Evolutionary conservation across 495 filamentous ascomycete genomes (phyloP).

Genomic region (Aspergillus cavernicola): DNA sequence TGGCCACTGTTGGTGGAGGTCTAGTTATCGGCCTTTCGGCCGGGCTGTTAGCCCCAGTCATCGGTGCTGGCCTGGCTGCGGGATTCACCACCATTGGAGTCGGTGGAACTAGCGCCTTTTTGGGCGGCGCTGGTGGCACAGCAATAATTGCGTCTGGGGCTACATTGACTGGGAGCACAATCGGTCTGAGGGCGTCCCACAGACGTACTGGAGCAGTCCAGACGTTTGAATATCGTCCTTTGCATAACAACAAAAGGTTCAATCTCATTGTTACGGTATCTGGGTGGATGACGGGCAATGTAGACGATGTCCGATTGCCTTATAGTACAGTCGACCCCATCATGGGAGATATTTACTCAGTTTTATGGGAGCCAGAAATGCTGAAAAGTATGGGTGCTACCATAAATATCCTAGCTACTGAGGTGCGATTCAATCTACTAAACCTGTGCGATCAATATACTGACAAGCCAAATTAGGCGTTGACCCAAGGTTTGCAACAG

Average conservation of each 20-base stretch:
- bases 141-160: slow-evolving; percentile 89
- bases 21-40: slow-evolving; percentile 95
- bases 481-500: slow-evolving; percentile 95
- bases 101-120: slow-evolving; percentile 79
- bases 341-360: slow-evolving; percentile 98
- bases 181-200: slow-evolving; percentile 80
- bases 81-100: slow-evolving; percentile 95
- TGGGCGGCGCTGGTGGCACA: slow-evolving; percentile 88
- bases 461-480: slow-evolving; percentile 53
- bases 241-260: slow-evolving; percentile 96
- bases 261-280: slow-evolving; percentile 95
- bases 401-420: slow-evolving; percentile 96
- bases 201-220: slow-evolving; percentile 84
- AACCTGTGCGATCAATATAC: neutral
- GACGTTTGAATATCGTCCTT: slow-evolving; percentile 93
- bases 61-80: slow-evolving; percentile 90
- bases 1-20: slow-evolving; percentile 93
- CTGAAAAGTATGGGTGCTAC: slow-evolving; percentile 94
- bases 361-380: slow-evolving; percentile 99
- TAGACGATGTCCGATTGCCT: slow-evolving; percentile 92
- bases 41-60: slow-evolving; percentile 86
- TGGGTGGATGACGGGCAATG: slow-evolving; percentile 97
- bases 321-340: slow-evolving; percentile 94
- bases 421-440: slow-evolving; percentile 58
- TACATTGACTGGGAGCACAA: slow-evolving; percentile 79